Conservation (phyloP, 345 rosid genomes). For the Hirschfeldia incana region DNA sequence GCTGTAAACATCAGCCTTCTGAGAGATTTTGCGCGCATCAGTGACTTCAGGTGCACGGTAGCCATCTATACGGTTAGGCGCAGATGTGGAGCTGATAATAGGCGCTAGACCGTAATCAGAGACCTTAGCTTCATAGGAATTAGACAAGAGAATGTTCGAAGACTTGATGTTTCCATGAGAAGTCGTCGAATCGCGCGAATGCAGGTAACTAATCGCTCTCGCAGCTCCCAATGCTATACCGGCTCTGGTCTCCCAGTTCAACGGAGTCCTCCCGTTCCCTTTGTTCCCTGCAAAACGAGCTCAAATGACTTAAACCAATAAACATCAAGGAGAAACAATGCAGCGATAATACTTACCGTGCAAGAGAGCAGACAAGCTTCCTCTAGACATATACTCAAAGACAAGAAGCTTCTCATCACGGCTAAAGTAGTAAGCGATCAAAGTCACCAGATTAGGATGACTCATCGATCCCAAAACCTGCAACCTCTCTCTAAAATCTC, state of each 20-base stretch:
- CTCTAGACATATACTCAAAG: conserved; percentile 63
- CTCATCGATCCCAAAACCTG: conserved; percentile 74
- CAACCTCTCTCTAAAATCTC: conserved; percentile 69
- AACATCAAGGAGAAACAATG: not conserved
- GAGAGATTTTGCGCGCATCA: conserved; percentile 73
- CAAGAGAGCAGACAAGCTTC: conserved; percentile 71
- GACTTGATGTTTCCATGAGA: conserved; percentile 97
- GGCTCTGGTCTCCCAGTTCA: conserved; percentile 84
- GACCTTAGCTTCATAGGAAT: conserved; percentile 67
- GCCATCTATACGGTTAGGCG: conserved; percentile 77
- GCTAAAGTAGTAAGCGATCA: conserved; percentile 56
- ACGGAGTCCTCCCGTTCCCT: conserved; percentile 77
- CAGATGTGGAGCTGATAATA: conserved; percentile 65
- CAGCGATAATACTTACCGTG: conserved; percentile 48
- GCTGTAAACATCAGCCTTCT: conserved; percentile 88
- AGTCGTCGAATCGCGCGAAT: conserved; percentile 57
- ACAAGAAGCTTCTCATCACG: conserved; percentile 71
- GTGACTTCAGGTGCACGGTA: conserved; percentile 93
- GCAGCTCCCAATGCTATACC: conserved; percentile 80
- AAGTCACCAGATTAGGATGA: conserved; percentile 64
- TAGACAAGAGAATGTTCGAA: conserved; percentile 80
- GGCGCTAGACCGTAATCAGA: conserved; percentile 87
- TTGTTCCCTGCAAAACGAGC: conserved; percentile 53
- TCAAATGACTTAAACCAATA: not conserved
- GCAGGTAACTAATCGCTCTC: conserved; percentile 70